phyloP scores from a whole-genome alignment of 2,329 filamentous ascomycete genomes.

The Beauveria rudraprayagi region DNA sequence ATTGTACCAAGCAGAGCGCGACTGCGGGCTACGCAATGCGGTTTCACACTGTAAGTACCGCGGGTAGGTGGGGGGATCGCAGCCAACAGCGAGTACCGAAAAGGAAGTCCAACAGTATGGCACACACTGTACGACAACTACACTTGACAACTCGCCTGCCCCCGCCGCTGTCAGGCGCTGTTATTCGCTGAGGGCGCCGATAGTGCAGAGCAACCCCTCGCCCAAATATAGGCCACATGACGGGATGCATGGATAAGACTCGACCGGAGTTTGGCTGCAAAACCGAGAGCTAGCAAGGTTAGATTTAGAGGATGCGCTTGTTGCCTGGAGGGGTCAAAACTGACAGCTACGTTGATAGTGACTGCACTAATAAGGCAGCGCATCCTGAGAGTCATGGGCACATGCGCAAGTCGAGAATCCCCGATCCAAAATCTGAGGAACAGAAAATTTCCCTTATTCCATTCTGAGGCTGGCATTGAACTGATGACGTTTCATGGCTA shows the following conservation, averaged over 20 bases:
- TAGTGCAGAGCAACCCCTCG: constrained; percentile 6
- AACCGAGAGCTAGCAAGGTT: background rate
- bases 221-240: constrained; percentile 6
- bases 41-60: constrained; percentile 9
- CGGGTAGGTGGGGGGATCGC: background rate
- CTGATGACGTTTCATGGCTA: constrained; percentile 2
- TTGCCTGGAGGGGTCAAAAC: background rate
- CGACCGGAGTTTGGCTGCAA: background rate
- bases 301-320: background rate
- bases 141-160: background rate
- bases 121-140: constrained; percentile 2
- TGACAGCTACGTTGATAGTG: background rate
- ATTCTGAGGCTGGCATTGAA: background rate
- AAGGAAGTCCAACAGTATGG: background rate
- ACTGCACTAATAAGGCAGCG: too few relatives aligned
- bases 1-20: background rate
- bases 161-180: background rate
- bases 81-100: background rate
- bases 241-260: constrained; percentile 10
- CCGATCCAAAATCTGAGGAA: background rate
- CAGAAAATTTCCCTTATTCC: background rate
- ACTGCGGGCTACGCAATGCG: background rate
- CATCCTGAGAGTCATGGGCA: background rate
- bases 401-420: background rate
- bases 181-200: background rate